These are phyloP conservation scores for Diplosphaera chodatii DNA, from an alignment of 139 green algal species.

Conservation along the genomic window DNA sequence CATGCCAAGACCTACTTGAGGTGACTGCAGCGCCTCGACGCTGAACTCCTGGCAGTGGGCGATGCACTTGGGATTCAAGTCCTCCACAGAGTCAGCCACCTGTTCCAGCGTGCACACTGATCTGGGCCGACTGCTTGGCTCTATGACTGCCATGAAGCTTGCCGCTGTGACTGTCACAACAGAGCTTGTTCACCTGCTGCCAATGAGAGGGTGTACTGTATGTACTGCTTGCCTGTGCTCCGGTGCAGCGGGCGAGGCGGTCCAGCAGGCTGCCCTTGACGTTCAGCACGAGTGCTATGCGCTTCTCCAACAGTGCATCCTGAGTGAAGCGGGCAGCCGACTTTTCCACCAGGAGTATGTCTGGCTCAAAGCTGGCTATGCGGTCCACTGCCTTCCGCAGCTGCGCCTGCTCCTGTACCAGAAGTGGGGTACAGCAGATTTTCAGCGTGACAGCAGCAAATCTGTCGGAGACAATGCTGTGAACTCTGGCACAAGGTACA, in stretches of 20 bases:
- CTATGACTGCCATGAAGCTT: too few relatives aligned
- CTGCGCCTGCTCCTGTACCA: conserved; percentile 54
- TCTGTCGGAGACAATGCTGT: too few relatives aligned
- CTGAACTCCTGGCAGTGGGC: conserved; percentile 55
- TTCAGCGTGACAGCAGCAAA: too few relatives aligned
- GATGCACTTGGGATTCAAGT: conserved; percentile 34
- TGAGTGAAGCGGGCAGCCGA: conserved; percentile 60
- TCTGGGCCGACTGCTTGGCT: too few relatives aligned
- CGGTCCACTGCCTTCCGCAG: conserved; percentile 47
- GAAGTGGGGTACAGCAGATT: too few relatives aligned
- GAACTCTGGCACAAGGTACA: too few relatives aligned
- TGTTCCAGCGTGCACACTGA: conserved; percentile 8
- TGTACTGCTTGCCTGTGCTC: conserved; percentile 33
- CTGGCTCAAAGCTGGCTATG: conserved; percentile 42
- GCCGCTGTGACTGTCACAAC: too few relatives aligned
- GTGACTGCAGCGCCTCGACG: conserved; percentile 37
- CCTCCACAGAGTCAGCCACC: conserved; percentile 42
- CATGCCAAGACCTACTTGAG: not conserved
- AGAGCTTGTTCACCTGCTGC: too few relatives aligned
- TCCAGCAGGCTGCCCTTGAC: conserved; percentile 65
- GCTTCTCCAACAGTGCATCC: conserved; percentile 53
- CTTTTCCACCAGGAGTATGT: conserved; percentile 74
- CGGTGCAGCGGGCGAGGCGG: conserved; percentile 55
- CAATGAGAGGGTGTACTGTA: too few relatives aligned
- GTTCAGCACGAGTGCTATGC: conserved; percentile 60